Evolutionary conservation across 1,284 basidiomycete species (phyloP).

Genomic region (Sphagnurus paluster): DNA sequence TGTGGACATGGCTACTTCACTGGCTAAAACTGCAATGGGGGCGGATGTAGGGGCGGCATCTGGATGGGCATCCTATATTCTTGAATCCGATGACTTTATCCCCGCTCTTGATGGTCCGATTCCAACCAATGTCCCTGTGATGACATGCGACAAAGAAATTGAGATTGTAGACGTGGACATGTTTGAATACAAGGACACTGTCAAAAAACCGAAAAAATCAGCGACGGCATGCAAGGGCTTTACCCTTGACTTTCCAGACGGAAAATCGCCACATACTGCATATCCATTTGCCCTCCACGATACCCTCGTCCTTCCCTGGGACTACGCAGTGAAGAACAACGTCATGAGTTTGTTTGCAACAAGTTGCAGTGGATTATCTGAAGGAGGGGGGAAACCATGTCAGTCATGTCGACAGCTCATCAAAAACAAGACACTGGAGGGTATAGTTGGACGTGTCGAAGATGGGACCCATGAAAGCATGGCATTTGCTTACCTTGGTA

Average conservation of each 20-base stretch:
- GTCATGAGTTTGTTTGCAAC: background rate
- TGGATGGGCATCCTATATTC: too few relatives aligned
- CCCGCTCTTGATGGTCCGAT: background rate
- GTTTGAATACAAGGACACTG: too few relatives aligned
- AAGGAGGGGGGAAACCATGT: conserved; percentile 1
- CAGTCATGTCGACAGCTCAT: background rate
- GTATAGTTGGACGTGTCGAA: background rate
- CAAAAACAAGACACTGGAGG: background rate
- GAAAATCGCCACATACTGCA: background rate
- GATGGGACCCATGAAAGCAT: background rate
- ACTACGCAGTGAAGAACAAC: background rate
- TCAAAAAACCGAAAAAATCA: background rate
- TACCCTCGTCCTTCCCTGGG: background rate
- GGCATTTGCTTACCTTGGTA: background rate
- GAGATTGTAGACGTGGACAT: background rate
- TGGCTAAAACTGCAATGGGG: too few relatives aligned
- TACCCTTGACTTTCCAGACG: background rate
- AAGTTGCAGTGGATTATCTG: background rate
- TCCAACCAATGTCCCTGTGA: background rate
- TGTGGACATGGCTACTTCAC: too few relatives aligned
- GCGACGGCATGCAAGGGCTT: background rate
- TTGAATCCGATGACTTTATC: background rate
- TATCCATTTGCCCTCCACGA: background rate
- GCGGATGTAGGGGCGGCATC: too few relatives aligned
- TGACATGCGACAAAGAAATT: background rate